Base-by-base conservation (phyloP, 805 yeast species). In the Naumovozyma baii region DNA sequence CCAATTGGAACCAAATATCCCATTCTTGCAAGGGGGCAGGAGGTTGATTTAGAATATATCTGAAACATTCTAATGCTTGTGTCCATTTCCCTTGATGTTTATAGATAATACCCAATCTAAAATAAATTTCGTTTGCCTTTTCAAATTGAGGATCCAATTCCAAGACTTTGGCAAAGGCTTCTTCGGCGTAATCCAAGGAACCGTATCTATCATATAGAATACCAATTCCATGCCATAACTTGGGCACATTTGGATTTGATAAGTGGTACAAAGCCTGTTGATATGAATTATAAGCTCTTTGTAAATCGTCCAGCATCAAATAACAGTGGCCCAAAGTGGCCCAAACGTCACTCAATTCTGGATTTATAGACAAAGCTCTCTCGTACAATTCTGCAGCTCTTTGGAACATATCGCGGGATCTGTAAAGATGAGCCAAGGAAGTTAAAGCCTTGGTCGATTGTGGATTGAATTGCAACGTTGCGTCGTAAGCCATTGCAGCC, bases 1-100 rank as follows among this genome's bases (percentile, higher is more conserved):
- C 98, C 47, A 92, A 83, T 65, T 92, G 98, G 68, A 92, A 92
- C 97, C 97, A 92, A 39, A 92, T 94, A 59, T 92, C 98, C 37
- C 95, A 86, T 59, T 86, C 95, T 35, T 96, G 88, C 47, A 92
- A 69, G 1, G 98, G 98, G 39, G 86, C 81, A 1, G 98, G 98
- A 0, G 98, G 97, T 62, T 80, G 82, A 42, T 79, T 71, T 49
- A 92, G 65, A 46, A 92, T 92, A 61, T 90, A 92, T 57, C 86
- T 82, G 71, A 92, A 92, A 61, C 97, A 92, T 60, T 92, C 96
- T 43, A 92, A 69, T 2, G 96, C 94, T 55, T 82, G 83, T 38
- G 77, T 75, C 57, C 84, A 73, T 62, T 90, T 87, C 32, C 80
- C 80, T 64, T 90, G 97, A 62, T 88, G 94, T 66, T 92, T 92